phyloP scores from a whole-genome alignment of 345 rosid genomes.

The Salix arbutifolia region DNA sequence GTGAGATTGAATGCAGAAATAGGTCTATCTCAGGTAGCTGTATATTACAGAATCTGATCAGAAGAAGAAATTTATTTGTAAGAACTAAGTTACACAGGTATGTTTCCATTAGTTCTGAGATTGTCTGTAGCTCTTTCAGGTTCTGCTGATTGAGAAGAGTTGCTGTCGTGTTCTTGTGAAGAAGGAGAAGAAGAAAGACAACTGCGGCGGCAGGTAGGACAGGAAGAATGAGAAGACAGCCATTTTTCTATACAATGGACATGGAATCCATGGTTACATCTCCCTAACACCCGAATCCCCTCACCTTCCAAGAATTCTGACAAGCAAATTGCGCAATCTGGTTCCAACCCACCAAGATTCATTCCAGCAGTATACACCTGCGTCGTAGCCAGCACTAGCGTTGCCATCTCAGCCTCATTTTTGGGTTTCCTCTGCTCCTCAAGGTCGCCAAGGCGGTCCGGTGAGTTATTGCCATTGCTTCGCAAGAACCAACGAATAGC shows the following conservation, averaged over 20 bases:
- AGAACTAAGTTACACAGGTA: background rate
- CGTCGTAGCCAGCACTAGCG: constrained; percentile 27
- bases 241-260: constrained; percentile 18
- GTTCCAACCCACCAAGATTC: constrained; percentile 41
- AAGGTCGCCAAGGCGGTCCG: constrained; percentile 6
- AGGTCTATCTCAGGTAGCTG: too few species aligned
- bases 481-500: constrained; percentile 65
- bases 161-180: background rate
- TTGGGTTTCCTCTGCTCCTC: constrained; percentile 34
- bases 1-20: too few species aligned
- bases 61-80: background rate
- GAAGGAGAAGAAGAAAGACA: constrained; percentile 8
- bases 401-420: constrained; percentile 3
- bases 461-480: background rate
- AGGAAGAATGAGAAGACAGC: constrained; percentile 22
- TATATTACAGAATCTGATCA: too few species aligned
- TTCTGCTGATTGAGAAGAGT: background rate
- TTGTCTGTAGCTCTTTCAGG: background rate
- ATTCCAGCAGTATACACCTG: constrained; percentile 43
- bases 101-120: background rate
- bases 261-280: constrained; percentile 29
- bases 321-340: constrained; percentile 30
- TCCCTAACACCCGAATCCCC: constrained; percentile 15
- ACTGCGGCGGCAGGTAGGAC: constrained; percentile 27
- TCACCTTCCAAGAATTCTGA: constrained; percentile 34